phyloP scores from a whole-genome alignment of 2,329 filamentous ascomycete genomes.

The Penicillium sumatraense region DNA sequence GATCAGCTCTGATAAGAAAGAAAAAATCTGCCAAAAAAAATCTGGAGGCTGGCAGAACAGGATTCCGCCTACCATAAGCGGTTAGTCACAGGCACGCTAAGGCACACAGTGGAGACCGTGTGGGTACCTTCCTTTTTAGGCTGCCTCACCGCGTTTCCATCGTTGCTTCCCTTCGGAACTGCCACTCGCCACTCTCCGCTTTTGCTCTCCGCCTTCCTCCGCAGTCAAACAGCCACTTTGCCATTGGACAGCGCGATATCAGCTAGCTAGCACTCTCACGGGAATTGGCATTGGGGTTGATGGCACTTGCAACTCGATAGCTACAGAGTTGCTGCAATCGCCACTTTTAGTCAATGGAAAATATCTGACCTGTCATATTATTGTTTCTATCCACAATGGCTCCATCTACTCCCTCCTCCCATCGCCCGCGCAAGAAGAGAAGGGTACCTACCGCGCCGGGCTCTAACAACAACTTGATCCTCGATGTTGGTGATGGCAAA shows the following conservation, averaged over 20 bases:
- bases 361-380: constrained; percentile 15
- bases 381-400: constrained; percentile 30
- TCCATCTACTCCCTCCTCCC: constrained; percentile 36
- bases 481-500: constrained; percentile 50
- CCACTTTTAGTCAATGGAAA: constrained; percentile 26
- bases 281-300: no score
- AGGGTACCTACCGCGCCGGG: constrained; percentile 40
- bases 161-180: background rate
- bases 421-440: constrained; percentile 53
- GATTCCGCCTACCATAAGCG: constrained; percentile 30
- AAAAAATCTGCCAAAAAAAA: constrained; percentile 34
- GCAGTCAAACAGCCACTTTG: no score
- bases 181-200: background rate
- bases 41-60: constrained; percentile 34
- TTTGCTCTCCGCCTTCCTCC: no score
- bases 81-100: constrained; percentile 22
- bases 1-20: constrained; percentile 35
- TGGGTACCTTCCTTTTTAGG: constrained; percentile 24
- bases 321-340: no score
- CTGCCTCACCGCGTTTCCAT: constrained; percentile 1
- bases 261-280: no score
- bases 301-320: no score
- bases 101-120: constrained; percentile 13
- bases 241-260: no score
- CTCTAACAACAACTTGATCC: constrained; percentile 47